Evolutionary conservation across 139 green algal species (phyloP).

Genomic region (Micractinium sp.): DNA sequence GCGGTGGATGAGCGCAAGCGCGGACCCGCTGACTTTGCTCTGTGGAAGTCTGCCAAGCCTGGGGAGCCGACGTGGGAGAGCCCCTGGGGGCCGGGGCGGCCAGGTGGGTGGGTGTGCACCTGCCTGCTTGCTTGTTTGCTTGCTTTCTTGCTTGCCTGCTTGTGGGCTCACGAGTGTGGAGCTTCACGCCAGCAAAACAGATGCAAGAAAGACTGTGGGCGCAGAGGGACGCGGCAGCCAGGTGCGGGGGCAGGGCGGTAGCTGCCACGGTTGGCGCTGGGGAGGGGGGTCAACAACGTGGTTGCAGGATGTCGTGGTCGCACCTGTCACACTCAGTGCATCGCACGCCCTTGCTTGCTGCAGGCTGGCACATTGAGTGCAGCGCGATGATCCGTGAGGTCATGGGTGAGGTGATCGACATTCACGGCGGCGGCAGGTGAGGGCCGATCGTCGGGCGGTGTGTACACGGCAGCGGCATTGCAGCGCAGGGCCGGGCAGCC

Average conservation of each 20-base stretch:
- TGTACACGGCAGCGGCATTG: not conserved
- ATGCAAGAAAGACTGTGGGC: no score
- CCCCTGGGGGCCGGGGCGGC: slow-evolving; percentile 92
- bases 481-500: no score
- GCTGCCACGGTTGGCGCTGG: not conserved
- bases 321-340: not conserved
- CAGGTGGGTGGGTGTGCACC: slow-evolving; percentile 52
- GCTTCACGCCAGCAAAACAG: no score
- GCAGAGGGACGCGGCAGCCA: no score
- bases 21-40: slow-evolving; percentile 92
- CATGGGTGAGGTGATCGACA: slow-evolving; percentile 88
- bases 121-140: not conserved
- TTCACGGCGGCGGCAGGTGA: slow-evolving; percentile 80
- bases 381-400: slow-evolving; percentile 88
- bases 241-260: not conserved
- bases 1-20: slow-evolving; percentile 89
- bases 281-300: no score
- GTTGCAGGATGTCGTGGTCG: no score
- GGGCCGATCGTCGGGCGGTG: not conserved
- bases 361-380: slow-evolving; percentile 98
- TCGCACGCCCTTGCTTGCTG: not conserved
- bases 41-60: slow-evolving; percentile 96
- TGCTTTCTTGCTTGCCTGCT: not conserved
- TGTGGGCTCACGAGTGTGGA: no score
- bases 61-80: slow-evolving; percentile 91